Evolutionary conservation across 495 filamentous ascomycete species (phyloP), one percentile per base, ranked within the genome.

Genomic region (Hamigera avellanea): DNA sequence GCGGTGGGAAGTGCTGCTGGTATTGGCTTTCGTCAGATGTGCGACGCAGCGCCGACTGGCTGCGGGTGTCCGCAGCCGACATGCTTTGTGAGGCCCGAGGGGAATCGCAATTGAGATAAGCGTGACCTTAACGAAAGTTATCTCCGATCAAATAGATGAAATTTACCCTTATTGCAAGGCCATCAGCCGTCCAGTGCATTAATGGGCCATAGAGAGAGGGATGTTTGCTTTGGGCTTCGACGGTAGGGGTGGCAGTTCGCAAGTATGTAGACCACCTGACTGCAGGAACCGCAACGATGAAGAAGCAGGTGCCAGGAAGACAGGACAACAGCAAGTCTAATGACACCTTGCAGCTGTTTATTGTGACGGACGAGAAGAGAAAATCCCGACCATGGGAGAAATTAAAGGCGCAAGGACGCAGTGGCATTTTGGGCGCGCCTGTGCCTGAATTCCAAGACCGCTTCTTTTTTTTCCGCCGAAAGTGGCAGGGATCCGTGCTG

Each of bases 41-140:
- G 30, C 16, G 6, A 14, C 16, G 9, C 30, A 37, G 23, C 35
- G 14, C 13, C 2, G 23, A 23, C 14, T 26, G 13, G 14, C 37
- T 43, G 26, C 36, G 37, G 41, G 33, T 28, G 28, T 15, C 16
- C 9, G 37, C 12, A 16, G 18, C 8, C 5, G 28, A 25, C 37
- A 39, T 39, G 36, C n/a, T n/a, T n/a, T n/a, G 26, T 17, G 15
- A 19, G 14, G 31, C 7, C 6, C 27, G 27, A 4, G n/a, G n/a
- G 10, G 14, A n/a, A n/a, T n/a, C 12, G 27, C 27, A 13, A 14
- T n/a, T 9, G 21, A 14, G 14, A 30, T 30, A 5, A n/a, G 5
- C n/a, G 27, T 6, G n/a, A 30, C 6, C n/a, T n/a, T 14, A 13
- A 30, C 19, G 8, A 23, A 23, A 15, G 19, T n/a, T 30, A 30